A percentile compares a stretch with the other conserved stretches of the same genome.
These are phyloP conservation scores for Chlamydomonas sp. DNA, from an alignment of 139 green algal species.

Conservation along the genomic window DNA sequence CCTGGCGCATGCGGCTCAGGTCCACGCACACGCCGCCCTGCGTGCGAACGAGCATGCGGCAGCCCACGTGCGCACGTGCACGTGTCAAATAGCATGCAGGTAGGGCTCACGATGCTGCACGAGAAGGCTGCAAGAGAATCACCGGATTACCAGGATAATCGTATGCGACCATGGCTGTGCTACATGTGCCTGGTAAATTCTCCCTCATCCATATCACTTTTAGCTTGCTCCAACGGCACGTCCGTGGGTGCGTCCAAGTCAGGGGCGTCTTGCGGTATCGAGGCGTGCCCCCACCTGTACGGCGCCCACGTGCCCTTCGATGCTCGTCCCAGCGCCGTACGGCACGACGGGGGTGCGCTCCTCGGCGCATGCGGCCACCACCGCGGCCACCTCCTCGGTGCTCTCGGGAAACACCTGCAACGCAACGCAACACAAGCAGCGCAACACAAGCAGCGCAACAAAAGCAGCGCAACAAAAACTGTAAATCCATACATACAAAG, in stretches of 20 bases:
- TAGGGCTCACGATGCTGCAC: not conserved
- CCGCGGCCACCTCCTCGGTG: constrained; percentile 49
- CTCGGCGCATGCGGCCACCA: constrained; percentile 55
- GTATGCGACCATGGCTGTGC: too few species aligned
- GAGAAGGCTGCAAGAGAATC: not conserved
- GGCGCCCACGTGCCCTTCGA: constrained; percentile 75
- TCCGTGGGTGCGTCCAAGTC: too few species aligned
- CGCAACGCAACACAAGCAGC: not conserved
- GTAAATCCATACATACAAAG: too few species aligned
- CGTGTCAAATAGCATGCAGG: not conserved
- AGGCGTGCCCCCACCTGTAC: constrained; percentile 6
- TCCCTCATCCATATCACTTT: too few species aligned
- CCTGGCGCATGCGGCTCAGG: constrained; percentile 31
- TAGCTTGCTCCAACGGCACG: too few species aligned
- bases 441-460: not conserved
- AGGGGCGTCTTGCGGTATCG: too few species aligned
- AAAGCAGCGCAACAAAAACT: too few species aligned
- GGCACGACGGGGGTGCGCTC: constrained; percentile 61
- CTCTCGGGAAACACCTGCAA: not conserved
- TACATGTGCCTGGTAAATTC: too few species aligned
- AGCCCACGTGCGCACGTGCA: not conserved
- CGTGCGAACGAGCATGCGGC: not conserved
- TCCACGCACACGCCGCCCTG: constrained; percentile 69
- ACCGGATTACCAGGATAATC: too few species aligned
- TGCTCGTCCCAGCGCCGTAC: constrained; percentile 68